Evolutionary conservation across 176 grass and related monocot species (phyloP).

Genomic region (Aegilops sharonensis): DNA sequence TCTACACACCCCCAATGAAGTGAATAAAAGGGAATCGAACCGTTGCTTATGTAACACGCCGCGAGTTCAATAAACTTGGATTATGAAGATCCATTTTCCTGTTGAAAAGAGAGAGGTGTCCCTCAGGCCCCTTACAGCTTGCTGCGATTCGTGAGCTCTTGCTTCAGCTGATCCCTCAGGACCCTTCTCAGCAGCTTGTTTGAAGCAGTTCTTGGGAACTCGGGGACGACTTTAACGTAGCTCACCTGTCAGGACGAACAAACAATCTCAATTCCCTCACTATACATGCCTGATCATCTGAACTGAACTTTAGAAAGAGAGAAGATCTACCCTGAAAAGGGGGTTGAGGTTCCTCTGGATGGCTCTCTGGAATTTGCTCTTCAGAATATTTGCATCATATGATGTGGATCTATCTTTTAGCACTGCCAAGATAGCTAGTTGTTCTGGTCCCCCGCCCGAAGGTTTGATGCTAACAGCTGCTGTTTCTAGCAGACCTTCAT

Average conservation of each 20-base stretch:
- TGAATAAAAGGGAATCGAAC: neutral
- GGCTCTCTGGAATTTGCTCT: conserved; percentile 75
- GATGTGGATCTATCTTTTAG: conserved; percentile 52
- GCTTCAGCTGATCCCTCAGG: conserved; percentile 64
- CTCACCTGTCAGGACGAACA: conserved; percentile 50
- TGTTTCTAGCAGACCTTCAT: conserved; percentile 77
- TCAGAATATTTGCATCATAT: conserved; percentile 46
- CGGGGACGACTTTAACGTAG: conserved; percentile 79
- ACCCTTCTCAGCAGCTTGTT: conserved; percentile 93
- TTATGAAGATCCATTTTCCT: neutral
- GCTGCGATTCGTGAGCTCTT: conserved; percentile 49
- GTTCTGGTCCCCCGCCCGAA: conserved; percentile 69
- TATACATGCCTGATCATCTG: neutral
- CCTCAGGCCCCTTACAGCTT: conserved; percentile 36
- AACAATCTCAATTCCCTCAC: neutral
- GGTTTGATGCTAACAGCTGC: conserved; percentile 74
- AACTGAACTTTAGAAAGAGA: neutral
- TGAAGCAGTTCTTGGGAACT: conserved; percentile 87
- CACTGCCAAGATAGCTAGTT: conserved; percentile 71
- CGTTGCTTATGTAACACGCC: neutral
- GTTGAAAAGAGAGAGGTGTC: neutral
- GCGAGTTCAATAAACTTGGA: neutral
- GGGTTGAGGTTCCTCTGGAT: conserved; percentile 90
- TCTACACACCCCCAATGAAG: neutral
- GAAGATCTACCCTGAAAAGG: conserved; percentile 77